Evolutionary conservation across 2,329 filamentous ascomycete genomes (phyloP), one percentile per base, ranked within the genome.

Genomic region (Ceratocystis smalleyi): DNA sequence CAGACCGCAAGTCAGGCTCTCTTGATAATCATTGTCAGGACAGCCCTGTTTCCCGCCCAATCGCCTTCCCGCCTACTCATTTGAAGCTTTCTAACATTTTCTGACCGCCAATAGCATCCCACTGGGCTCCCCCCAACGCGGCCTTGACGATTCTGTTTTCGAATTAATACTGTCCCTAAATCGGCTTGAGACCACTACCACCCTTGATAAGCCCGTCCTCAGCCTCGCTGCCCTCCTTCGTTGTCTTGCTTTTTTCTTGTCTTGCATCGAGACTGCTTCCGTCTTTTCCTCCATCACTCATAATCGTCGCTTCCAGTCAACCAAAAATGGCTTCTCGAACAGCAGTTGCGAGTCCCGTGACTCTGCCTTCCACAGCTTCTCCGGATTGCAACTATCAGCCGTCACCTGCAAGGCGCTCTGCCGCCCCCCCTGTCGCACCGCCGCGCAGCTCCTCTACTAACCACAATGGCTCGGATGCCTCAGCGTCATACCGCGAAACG

Each of bases 371-470:
- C 17, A 35, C 17, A 4, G 69, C 73, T 24, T 72, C 75, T 17
- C 35, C 64, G 17, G 62, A 66, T 43, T 64, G 62, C 66, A 75
- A 81, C 59, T 75, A 79, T 55, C 72, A 77, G 47, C 73, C 76
- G 76, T 60, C 63, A 43, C 61, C 78, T 67, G 79, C 81, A 70
- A 78, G 79, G 70, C 77, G 78, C 75, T 81, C 76, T 75, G 82
- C 78, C 74, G 83, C 81, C 76, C 83, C 87, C 63, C 86, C 88
- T 27, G 80, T 89, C 69, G 85, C 87, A 64, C 91, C 88, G 59
- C 88, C 89, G 43, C 83, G 91, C 71, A 91, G 88, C 6, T 95
- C 91, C 15, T 94, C 89, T 54, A 87, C 84, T 68, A 74, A 76
- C 67, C 74, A 76, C 45, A 71, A 71, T 43, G 70, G 69, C 43